Conservation (phyloP, 345 rosid genomes). For the Arabidopsis arenosa region DNA sequence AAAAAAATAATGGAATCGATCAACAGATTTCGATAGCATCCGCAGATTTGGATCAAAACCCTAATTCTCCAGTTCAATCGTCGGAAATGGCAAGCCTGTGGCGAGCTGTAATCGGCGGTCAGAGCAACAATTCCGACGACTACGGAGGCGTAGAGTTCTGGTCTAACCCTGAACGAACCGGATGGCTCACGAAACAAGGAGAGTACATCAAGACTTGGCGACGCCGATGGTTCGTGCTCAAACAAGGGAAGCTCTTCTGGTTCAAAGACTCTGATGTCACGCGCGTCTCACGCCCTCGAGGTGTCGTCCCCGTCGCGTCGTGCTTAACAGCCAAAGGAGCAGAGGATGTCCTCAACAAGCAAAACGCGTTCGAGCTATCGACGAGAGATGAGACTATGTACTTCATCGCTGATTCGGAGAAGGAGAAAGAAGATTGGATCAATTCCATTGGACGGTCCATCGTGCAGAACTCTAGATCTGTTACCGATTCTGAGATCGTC, state of each 20-base stretch:
- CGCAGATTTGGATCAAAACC: constrained; percentile 2
- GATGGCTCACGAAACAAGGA: constrained; percentile 76
- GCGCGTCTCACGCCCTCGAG: constrained; percentile 66
- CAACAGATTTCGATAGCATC: neutral
- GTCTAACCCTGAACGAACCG: constrained; percentile 68
- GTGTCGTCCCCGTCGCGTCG: constrained; percentile 62
- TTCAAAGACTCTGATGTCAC: constrained; percentile 69
- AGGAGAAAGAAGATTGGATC: constrained; percentile 85
- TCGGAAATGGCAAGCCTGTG: constrained; percentile 47
- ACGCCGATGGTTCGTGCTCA: constrained; percentile 77
- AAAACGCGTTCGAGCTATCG: constrained; percentile 67
- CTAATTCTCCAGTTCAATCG: neutral
- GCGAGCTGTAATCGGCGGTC: constrained; percentile 51
- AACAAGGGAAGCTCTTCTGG: constrained; percentile 75
- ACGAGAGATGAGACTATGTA: constrained; percentile 64
- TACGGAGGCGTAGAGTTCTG: constrained; percentile 66
- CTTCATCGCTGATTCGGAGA: constrained; percentile 75
- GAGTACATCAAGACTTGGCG: constrained; percentile 82
- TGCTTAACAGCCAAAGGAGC: constrained; percentile 81
- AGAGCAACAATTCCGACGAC: constrained; percentile 42
- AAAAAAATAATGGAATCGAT: neutral
- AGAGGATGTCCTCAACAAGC: constrained; percentile 67
- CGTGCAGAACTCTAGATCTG: constrained; percentile 75
- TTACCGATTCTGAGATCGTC: constrained; percentile 71
- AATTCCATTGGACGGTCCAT: constrained; percentile 77